Evolutionary conservation across 805 yeast genomes (phyloP), one percentile per base, ranked within the genome.

Genomic region (Saturnispora kantuleensis): DNA sequence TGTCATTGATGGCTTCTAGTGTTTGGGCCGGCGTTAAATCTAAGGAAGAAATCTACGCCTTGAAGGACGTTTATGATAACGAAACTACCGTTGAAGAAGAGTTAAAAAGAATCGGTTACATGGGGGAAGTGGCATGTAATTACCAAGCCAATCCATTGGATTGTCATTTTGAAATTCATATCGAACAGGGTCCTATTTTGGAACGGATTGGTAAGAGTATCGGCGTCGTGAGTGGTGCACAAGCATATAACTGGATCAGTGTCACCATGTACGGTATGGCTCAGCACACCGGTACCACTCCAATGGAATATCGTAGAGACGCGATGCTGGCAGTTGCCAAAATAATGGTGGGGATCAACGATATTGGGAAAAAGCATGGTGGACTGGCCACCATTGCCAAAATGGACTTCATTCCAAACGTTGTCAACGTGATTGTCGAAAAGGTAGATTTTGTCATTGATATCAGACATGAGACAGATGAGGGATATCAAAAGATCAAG

Each of bases 201-300:
- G 86, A 81, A 56, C 68, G 69, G 18, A 70, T 69, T 30, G 54
- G 69, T 4, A 74, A 74, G 53, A 70, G 70, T 46, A 74, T 81
- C 46, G 89, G 89, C 31, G 65, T 81, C 38, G 87, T 81, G 9
- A 67, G 66, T 10, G 84, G 83, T 31, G 84, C 73, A 30, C 88
- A 81, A 57, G 82, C 81, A 1, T 77, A 76, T 52, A 61, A 68
- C 38, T 81, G 89, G 89, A 65, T 69, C 44, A 74, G 70, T 39
- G 67, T 77, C 18, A 67, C 60, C n/a, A 71, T 81, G 17, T 63
- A 54, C 9, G 89, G 89, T 36, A 72, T 69, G 51, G 82, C 84
- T 3, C 79, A 77, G 43, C 89, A 81, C 55, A 77, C 88, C 0
- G 89, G 89, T 13, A 77, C 87, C 1, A 81, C 88, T 0, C 87